Conservation (phyloP, 1,284 basidiomycete genomes). For the Rhodotorula sp. region DNA sequence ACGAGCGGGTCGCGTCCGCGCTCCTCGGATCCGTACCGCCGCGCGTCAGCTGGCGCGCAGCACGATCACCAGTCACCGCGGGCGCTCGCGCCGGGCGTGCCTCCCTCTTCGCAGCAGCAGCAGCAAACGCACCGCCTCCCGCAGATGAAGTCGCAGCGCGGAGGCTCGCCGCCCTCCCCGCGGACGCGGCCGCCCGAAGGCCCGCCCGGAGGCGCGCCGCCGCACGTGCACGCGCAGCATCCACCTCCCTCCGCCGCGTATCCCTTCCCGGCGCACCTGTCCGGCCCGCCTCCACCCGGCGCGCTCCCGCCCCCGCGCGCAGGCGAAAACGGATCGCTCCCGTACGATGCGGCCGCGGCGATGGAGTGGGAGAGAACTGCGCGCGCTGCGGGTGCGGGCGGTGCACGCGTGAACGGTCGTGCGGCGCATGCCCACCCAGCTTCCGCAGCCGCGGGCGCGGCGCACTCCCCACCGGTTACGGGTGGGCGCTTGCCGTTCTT, state of each 20-base stretch:
- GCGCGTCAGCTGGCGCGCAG: constrained; percentile 10
- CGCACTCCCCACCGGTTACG: not conserved
- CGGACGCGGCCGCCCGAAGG: constrained; percentile 18
- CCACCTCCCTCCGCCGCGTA: not conserved
- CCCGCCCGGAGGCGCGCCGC: not conserved
- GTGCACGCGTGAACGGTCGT: not conserved
- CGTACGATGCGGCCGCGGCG: constrained; percentile 9
- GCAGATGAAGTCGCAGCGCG: constrained; percentile 24
- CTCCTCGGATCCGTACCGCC: constrained; percentile 38
- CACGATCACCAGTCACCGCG: constrained; percentile 39
- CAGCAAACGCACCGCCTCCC: constrained; percentile 13
- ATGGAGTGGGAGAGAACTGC: constrained; percentile 36
- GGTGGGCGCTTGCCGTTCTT: constrained; percentile 6
- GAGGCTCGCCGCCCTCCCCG: constrained; percentile 38
- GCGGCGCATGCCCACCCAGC: constrained; percentile 13
- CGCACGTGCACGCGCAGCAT: not conserved
- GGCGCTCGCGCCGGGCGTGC: not conserved
- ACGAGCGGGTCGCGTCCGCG: constrained; percentile 27
- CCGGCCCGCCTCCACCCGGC: not conserved
- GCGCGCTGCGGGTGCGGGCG: not conserved
- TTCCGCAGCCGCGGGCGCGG: not conserved
- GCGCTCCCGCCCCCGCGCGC: constrained; percentile 1
- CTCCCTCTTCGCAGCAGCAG: constrained; percentile 10
- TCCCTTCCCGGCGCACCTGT: constrained; percentile 23
- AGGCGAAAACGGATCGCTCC: not conserved